These are phyloP conservation scores for Russula compacta DNA, from an alignment of 768 basidiomycete species.

Conservation along the genomic window DNA sequence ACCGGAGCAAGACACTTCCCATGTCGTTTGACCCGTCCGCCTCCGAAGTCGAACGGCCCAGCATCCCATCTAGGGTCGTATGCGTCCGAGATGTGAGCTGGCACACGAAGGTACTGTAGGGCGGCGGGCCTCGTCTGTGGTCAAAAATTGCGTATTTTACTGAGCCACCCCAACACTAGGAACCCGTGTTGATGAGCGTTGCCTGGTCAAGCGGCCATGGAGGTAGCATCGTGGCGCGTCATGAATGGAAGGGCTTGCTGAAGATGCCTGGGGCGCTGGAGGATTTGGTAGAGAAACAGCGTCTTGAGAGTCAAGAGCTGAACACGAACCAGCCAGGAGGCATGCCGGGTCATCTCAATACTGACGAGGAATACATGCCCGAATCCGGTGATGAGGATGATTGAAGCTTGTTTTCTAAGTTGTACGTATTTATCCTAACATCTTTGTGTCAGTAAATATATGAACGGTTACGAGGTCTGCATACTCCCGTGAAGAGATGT, in stretches of 20 bases:
- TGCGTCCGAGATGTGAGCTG: slow-evolving; percentile 94
- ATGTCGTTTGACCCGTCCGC: slow-evolving; percentile 68
- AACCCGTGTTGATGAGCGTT: slow-evolving; percentile 87
- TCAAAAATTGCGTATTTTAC: neutral
- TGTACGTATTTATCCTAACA: neutral
- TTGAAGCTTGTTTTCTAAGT: neutral
- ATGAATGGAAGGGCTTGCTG: slow-evolving; percentile 91
- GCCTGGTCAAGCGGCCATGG: slow-evolving; percentile 67
- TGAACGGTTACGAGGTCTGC: neutral
- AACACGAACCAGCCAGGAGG: neutral
- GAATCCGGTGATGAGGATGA: slow-evolving; percentile 10
- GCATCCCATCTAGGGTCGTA: slow-evolving; percentile 27
- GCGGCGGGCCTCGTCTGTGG: slow-evolving; percentile 1
- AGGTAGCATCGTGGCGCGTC: slow-evolving; percentile 77
- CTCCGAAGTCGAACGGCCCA: slow-evolving; percentile 32
- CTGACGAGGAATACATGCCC: slow-evolving; percentile 1
- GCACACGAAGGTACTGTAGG: slow-evolving; percentile 62
- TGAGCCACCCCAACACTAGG: slow-evolving; percentile 31
- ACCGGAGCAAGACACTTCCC: slow-evolving; percentile 65
- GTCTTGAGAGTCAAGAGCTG: slow-evolving; percentile 28
- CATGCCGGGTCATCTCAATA: slow-evolving; percentile 19
- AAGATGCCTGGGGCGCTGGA: slow-evolving; percentile 61
- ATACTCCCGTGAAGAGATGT: neutral
- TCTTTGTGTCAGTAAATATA: neutral
- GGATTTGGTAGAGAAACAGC: slow-evolving; percentile 60